A percentile compares a stretch with the other conserved stretches of the same genome.
These are phyloP conservation scores for Termitomyces sp. DNA, from an alignment of 768 basidiomycete species.

Conservation along the genomic window DNA sequence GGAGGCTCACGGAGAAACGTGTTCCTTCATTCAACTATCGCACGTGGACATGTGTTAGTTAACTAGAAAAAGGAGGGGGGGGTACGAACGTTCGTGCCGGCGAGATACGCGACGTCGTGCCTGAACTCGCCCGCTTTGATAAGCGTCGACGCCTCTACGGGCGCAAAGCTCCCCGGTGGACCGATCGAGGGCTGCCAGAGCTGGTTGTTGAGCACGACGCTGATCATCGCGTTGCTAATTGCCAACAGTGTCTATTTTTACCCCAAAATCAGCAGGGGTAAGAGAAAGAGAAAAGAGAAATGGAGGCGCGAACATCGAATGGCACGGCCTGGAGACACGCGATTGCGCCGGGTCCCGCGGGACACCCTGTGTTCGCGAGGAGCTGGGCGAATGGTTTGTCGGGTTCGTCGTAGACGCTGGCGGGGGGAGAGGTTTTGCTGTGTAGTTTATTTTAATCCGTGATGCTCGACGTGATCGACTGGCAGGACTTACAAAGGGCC, in stretches of 20 bases:
- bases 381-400: slow-evolving; percentile 47
- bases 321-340: slow-evolving; percentile 41
- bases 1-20: slow-evolving; percentile 40
- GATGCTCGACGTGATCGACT: no score
- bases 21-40: slow-evolving; percentile 27
- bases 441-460: not conserved
- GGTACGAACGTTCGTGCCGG: slow-evolving; percentile 46
- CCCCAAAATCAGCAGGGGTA: not conserved
- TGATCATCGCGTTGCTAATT: slow-evolving; percentile 42
- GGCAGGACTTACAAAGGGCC: slow-evolving; percentile 45
- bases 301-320: slow-evolving; percentile 30
- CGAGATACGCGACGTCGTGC: slow-evolving; percentile 44
- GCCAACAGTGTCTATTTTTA: slow-evolving; percentile 37
- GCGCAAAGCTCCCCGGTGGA: slow-evolving; percentile 42
- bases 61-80: no score
- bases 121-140: slow-evolving; percentile 45
- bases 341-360: slow-evolving; percentile 39
- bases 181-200: slow-evolving; percentile 57
- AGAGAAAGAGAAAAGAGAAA: not conserved
- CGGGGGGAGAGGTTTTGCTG: slow-evolving; percentile 49
- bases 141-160: slow-evolving; percentile 38
- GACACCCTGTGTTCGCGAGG: slow-evolving; percentile 40
- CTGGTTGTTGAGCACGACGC: slow-evolving; percentile 40
- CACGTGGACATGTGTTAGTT: not conserved
- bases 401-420: slow-evolving; percentile 43